Evolutionary conservation across 352 stramenopile species (phyloP).

Genomic region (Blastocystis sp.): DNA sequence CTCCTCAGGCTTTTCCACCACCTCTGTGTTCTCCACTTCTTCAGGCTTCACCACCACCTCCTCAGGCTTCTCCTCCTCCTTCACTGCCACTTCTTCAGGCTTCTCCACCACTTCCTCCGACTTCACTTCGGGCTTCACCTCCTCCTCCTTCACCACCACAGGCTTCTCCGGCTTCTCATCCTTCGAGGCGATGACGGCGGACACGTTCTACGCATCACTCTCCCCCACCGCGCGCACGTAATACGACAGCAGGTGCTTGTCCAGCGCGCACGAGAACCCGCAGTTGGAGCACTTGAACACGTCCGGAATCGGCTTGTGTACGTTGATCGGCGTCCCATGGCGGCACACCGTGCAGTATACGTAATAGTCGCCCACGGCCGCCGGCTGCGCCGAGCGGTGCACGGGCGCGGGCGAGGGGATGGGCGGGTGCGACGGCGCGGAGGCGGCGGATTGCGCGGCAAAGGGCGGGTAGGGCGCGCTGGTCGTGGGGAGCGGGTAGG

Average conservation of each 20-base stretch:
- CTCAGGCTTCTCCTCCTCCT: background rate
- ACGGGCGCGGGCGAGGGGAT: slow-evolving; percentile 15
- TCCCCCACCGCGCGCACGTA: background rate
- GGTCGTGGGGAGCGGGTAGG: background rate
- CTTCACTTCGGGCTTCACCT: background rate
- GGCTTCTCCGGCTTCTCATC: background rate
- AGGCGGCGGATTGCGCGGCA: background rate
- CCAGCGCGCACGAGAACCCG: slow-evolving; percentile 47
- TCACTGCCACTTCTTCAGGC: background rate
- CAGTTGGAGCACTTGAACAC: slow-evolving; percentile 57
- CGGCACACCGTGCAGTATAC: slow-evolving; percentile 60
- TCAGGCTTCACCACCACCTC: background rate
- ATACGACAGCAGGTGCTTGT: slow-evolving; percentile 56
- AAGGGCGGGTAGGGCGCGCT: background rate
- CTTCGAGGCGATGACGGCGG: background rate
- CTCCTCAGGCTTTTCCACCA: background rate
- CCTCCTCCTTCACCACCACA: background rate
- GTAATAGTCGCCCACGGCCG: slow-evolving; percentile 29
- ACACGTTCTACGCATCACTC: background rate
- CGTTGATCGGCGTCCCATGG: slow-evolving; percentile 38
- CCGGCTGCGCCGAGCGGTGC: background rate
- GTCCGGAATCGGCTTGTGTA: slow-evolving; percentile 54
- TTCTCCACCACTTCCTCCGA: background rate
- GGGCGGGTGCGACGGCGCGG: background rate
- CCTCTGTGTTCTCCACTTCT: background rate